Conservation (phyloP, 805 yeast species). For the Candida incommunis region DNA sequence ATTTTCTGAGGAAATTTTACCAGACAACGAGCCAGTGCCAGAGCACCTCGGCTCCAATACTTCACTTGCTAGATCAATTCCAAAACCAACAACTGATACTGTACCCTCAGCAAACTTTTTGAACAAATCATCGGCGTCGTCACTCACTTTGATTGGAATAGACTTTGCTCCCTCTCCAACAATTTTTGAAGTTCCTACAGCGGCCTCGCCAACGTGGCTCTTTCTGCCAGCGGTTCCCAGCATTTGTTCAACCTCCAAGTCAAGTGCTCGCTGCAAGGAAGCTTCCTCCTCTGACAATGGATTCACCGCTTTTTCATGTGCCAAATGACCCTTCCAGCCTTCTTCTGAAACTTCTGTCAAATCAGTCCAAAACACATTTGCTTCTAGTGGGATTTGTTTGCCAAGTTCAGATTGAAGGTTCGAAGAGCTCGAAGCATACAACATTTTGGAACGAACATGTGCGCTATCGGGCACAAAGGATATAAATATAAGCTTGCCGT, state of each 20-base stretch:
- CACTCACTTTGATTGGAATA: slow-evolving; percentile 7
- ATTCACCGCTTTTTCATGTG: slow-evolving; percentile 25
- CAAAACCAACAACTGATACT: slow-evolving; percentile 23
- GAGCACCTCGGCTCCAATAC: slow-evolving; percentile 25
- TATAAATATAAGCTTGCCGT: slow-evolving; percentile 39
- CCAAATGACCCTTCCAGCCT: slow-evolving; percentile 31
- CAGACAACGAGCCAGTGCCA: slow-evolving; percentile 19
- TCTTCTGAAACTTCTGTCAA: slow-evolving; percentile 36
- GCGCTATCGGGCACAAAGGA: slow-evolving; percentile 82
- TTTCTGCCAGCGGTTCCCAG: slow-evolving; percentile 18
- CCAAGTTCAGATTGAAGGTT: slow-evolving; percentile 68
- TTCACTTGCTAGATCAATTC: slow-evolving; percentile 38
- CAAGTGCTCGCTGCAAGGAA: slow-evolving; percentile 31
- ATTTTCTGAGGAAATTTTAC: slow-evolving; percentile 24
- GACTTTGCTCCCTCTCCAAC: slow-evolving; percentile 6
- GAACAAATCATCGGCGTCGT: slow-evolving; percentile 13
- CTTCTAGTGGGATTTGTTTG: slow-evolving; percentile 33
- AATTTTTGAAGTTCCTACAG: slow-evolving; percentile 10
- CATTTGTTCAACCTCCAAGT: slow-evolving; percentile 26
- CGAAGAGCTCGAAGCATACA: slow-evolving; percentile 82
- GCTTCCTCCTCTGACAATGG: slow-evolving; percentile 50
- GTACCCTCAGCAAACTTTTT: slow-evolving; percentile 8
- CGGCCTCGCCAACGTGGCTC: slow-evolving; percentile 11
- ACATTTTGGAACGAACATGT: slow-evolving; percentile 73
- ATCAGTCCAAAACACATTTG: slow-evolving; percentile 41